Conservation (phyloP, 345 rosid species). For the Salix caprea region DNA sequence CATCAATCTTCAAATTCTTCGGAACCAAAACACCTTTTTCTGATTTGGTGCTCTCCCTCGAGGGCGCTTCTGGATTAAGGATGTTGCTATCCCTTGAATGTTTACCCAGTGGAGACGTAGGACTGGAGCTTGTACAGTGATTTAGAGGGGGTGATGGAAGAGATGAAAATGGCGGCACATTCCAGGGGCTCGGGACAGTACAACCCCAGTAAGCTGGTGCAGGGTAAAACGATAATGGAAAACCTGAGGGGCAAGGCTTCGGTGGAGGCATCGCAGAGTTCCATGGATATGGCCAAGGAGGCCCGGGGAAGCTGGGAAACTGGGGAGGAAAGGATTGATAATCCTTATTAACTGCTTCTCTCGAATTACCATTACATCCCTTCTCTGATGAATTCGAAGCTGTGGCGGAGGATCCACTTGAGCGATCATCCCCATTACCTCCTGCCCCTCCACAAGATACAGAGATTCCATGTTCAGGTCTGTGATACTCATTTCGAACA, state of each 20-base stretch:
- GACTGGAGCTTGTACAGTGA: neutral
- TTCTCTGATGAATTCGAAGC: conserved; percentile 20
- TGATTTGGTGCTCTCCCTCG: conserved; percentile 3
- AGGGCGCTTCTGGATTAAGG: conserved; percentile 15
- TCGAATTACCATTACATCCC: conserved; percentile 2
- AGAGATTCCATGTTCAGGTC: conserved; percentile 18
- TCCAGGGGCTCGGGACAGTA: conserved; percentile 16
- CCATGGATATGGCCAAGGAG: conserved; percentile 28
- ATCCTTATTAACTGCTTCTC: conserved; percentile 10
- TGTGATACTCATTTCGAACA: conserved; percentile 23
- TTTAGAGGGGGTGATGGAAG: neutral
- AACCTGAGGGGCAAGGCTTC: conserved; percentile 21
- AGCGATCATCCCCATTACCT: conserved; percentile 19
- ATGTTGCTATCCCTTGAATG: conserved; percentile 16
- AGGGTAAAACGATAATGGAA: conserved; percentile 18
- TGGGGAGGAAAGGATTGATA: conserved; percentile 13
- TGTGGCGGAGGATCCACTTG: conserved; percentile 7
- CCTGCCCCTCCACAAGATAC: conserved; percentile 8
- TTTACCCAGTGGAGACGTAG: conserved; percentile 20
- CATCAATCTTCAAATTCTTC: conserved; percentile 19
- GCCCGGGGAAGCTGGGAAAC: conserved; percentile 12
- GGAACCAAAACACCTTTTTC: conserved; percentile 5
- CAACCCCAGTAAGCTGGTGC: conserved; percentile 10
- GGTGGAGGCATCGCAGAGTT: conserved; percentile 25
- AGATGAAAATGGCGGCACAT: conserved; percentile 2